A percentile compares a stretch with the other conserved stretches of the same genome.
Conservation (phyloP, 805 yeast genomes). For the Metschnikowia koreensis region DNA sequence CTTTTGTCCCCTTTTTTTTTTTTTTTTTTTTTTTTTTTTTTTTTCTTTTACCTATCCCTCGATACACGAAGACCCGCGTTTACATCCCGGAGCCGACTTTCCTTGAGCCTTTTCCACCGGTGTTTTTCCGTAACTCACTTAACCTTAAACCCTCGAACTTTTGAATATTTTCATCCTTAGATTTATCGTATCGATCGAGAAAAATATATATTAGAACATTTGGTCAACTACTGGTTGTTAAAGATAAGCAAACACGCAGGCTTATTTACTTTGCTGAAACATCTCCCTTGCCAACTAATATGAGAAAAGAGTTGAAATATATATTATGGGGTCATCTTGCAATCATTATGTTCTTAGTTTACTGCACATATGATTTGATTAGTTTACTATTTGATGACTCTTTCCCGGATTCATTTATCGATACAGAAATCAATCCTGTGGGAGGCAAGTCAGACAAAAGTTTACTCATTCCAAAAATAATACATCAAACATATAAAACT, state of each 20-base stretch:
- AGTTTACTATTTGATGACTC: slow-evolving; percentile 74
- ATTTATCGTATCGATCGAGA: neutral
- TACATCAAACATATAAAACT: slow-evolving; percentile 90
- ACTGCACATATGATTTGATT: slow-evolving; percentile 67
- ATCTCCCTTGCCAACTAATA: slow-evolving; percentile 16
- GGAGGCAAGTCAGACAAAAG: slow-evolving; percentile 44
- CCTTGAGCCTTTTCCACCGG: neutral
- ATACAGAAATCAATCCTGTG: slow-evolving; percentile 59
- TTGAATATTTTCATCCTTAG: neutral
- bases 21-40: neutral
- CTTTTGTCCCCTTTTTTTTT: neutral
- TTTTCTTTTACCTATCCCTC: neutral
- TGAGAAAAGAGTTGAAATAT: slow-evolving; percentile 67
- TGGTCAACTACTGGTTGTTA: no score
- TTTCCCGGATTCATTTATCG: slow-evolving; percentile 58
- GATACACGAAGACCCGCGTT: slow-evolving; percentile 3
- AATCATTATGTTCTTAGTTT: slow-evolving; percentile 54
- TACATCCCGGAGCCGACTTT: neutral
- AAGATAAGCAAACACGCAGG: neutral
- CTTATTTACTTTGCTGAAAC: neutral
- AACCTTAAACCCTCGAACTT: neutral
- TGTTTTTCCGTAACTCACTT: neutral
- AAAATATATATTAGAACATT: no score
- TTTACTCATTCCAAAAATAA: slow-evolving; percentile 77
- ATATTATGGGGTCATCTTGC: slow-evolving; percentile 58